phyloP scores from a whole-genome alignment of 129 eudicot genomes.

The Gnaphalium uliginosum region DNA sequence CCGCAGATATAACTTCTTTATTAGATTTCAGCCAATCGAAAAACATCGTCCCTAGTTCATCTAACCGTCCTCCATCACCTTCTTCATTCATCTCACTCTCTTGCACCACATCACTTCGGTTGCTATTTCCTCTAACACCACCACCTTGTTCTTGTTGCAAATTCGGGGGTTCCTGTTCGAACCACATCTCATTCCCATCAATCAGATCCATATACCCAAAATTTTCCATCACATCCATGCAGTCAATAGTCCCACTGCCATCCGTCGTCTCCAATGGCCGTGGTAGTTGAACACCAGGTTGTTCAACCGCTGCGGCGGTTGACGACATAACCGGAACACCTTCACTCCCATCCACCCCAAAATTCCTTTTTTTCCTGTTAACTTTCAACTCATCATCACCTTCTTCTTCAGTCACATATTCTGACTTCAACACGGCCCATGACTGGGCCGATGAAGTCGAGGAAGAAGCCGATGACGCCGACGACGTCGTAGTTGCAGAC shows the following conservation, averaged over 20 bases:
- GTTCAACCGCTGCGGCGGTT: background rate
- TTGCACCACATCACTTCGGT: conserved; percentile 35
- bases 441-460: conserved; percentile 58
- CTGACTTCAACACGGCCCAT: conserved; percentile 53
- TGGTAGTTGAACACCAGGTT: background rate
- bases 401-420: conserved; percentile 32
- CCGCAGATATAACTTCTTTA: conserved; percentile 69
- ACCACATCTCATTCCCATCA: conserved; percentile 69
- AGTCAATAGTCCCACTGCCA: conserved; percentile 44
- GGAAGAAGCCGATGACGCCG: conserved; percentile 56
- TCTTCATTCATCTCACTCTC: conserved; percentile 13
- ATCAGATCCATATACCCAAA: conserved; percentile 83
- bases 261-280: conserved; percentile 41
- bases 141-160: conserved; percentile 23
- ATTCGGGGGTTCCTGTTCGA: conserved; percentile 41
- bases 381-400: background rate
- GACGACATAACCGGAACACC: background rate
- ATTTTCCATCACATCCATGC: conserved; percentile 80
- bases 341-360: background rate
- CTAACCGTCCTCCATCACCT: conserved; percentile 33
- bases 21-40: conserved; percentile 92
- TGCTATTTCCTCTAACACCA: conserved; percentile 5
- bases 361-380: background rate
- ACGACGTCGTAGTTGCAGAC: conserved; percentile 47
- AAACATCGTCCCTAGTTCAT: conserved; percentile 69